phyloP scores from a whole-genome alignment of 345 rosid genomes.

The Acer negundo region DNA sequence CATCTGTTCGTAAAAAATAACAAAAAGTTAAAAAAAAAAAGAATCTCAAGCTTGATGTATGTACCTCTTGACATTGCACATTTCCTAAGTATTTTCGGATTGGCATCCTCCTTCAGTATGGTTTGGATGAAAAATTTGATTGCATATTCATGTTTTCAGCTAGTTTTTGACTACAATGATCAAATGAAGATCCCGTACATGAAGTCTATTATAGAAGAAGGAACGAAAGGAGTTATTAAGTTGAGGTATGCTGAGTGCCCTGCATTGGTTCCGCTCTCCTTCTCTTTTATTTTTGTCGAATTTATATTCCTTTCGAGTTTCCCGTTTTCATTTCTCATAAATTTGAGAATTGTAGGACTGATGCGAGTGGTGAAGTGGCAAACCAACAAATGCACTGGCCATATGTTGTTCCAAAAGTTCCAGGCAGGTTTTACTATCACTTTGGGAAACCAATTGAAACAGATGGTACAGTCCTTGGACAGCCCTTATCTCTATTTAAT shows the following conservation, averaged over 20 bases:
- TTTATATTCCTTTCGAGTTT: neutral
- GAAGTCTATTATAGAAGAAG: conserved; percentile 28
- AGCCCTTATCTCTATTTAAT: neutral
- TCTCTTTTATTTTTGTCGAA: neutral
- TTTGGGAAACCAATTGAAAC: conserved; percentile 60
- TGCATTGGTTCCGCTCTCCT: neutral
- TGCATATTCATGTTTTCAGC: conserved; percentile 22
- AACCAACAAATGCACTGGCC: conserved; percentile 39
- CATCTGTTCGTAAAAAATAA: neutral
- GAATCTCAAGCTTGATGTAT: neutral
- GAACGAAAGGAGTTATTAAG: neutral
- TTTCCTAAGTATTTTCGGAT: neutral
- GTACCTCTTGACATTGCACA: neutral
- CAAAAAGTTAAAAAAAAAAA: too few species aligned
- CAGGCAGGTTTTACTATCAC: conserved; percentile 49
- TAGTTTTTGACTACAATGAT: conserved; percentile 49
- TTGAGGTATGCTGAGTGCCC: conserved; percentile 32
- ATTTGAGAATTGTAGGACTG: conserved; percentile 28
- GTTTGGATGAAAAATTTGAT: neutral
- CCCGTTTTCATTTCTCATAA: neutral
- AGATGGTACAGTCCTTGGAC: conserved; percentile 26
- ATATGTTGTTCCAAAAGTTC: conserved; percentile 43
- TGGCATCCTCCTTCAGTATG: neutral
- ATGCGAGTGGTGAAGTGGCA: conserved; percentile 40
- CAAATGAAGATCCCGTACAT: conserved; percentile 46